Evolutionary conservation across 768 basidiomycete genomes (phyloP).

Genomic region (Punctularia strigosozonata): DNA sequence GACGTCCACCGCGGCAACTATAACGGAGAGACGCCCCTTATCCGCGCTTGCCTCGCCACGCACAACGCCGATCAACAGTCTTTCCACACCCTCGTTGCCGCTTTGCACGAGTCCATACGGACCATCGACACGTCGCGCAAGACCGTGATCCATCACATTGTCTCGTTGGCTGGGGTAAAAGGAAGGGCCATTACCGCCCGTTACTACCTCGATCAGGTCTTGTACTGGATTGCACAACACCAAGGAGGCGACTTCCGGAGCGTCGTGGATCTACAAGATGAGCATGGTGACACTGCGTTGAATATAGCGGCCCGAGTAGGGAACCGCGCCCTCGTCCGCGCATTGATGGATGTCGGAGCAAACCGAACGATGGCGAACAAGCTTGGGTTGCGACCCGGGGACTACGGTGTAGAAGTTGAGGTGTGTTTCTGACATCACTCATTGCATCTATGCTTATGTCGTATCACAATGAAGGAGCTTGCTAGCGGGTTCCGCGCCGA

Average conservation of each 20-base stretch:
- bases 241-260: slow-evolving; percentile 68
- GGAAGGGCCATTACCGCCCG: slow-evolving; percentile 75
- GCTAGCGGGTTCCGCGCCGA: slow-evolving; percentile 63
- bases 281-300: slow-evolving; percentile 90
- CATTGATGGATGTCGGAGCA: slow-evolving; percentile 85
- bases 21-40: slow-evolving; percentile 88
- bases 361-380: slow-evolving; percentile 86
- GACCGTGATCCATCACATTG: slow-evolving; percentile 85
- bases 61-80: slow-evolving; percentile 72
- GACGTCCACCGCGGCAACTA: slow-evolving; percentile 89
- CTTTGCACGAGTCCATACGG: slow-evolving; percentile 63
- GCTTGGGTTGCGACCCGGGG: slow-evolving; percentile 82
- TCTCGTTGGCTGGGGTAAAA: slow-evolving; percentile 83
- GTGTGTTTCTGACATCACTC: slow-evolving; percentile 26
- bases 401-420: slow-evolving; percentile 91
- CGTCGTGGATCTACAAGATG: slow-evolving; percentile 84
- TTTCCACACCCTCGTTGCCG: slow-evolving; percentile 53
- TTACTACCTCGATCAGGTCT: slow-evolving; percentile 86
- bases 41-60: slow-evolving; percentile 83
- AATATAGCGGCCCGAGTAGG: slow-evolving; percentile 94
- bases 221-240: slow-evolving; percentile 74
- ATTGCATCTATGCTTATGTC: neutral
- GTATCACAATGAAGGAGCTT: slow-evolving; percentile 52
- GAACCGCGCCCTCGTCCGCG: slow-evolving; percentile 75
- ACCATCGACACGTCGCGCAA: slow-evolving; percentile 83